Conservation (phyloP, 2,329 filamentous ascomycete genomes). For the Ploettnerulaceae sp. region DNA sequence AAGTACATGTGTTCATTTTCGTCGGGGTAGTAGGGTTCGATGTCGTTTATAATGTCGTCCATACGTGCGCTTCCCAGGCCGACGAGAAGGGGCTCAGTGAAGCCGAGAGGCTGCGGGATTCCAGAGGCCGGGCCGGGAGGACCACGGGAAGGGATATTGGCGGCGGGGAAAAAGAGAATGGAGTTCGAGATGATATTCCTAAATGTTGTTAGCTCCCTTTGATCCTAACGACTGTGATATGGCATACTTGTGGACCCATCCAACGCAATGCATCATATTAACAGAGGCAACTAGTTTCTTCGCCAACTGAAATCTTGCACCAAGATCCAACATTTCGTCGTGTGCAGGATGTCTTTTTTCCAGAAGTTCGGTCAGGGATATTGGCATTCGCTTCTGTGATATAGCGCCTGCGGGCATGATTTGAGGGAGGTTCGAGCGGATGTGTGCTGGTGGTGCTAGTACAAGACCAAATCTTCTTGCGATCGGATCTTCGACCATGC, state of each 20-base stretch:
- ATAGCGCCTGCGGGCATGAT: constrained; percentile 27
- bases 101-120: constrained; percentile 25
- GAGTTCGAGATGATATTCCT: constrained; percentile 35
- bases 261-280: constrained; percentile 47
- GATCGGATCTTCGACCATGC: constrained; percentile 26
- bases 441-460: constrained; percentile 27
- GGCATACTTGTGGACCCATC: constrained; percentile 45
- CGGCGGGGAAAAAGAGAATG: constrained; percentile 42
- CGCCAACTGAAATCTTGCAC: constrained; percentile 41
- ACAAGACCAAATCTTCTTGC: constrained; percentile 24
- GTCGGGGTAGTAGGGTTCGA: neutral
- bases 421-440: constrained; percentile 23
- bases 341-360: constrained; percentile 24
- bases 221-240: constrained; percentile 23
- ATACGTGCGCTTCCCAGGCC: constrained; percentile 39
- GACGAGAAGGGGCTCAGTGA: constrained; percentile 35
- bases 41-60: constrained; percentile 24
- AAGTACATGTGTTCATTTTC: constrained; percentile 32
- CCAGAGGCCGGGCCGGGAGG: constrained; percentile 35
- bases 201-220: neutral
- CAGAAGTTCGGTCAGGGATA: constrained; percentile 23
- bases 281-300: constrained; percentile 41
- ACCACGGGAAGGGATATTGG: constrained; percentile 31
- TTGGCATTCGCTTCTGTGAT: constrained; percentile 27
- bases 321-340: constrained; percentile 36